phyloP scores from a whole-genome alignment of 169 alveolate genomes.

The Cyclospora cayetanensis region DNA sequence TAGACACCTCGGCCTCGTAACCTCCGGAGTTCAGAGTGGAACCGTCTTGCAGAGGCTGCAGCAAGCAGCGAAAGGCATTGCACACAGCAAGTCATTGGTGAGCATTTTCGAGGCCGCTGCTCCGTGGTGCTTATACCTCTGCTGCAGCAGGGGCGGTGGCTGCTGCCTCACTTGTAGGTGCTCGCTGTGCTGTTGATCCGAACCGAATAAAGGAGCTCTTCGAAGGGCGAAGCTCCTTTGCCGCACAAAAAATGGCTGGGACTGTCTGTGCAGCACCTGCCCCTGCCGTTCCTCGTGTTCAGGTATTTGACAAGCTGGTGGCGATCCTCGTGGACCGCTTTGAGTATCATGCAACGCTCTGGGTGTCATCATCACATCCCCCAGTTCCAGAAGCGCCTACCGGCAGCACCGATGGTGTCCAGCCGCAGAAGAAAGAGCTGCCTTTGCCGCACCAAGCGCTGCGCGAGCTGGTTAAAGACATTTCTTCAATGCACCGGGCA shows the following conservation, averaged over 20 bases:
- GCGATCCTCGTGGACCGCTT: slow-evolving; percentile 30
- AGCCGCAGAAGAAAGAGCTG: background rate
- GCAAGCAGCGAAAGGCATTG: background rate
- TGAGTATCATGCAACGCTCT: background rate
- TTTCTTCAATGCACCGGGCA: background rate
- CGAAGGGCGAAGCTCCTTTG: background rate
- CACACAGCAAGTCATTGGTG: background rate
- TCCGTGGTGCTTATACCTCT: background rate
- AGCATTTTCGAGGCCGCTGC: background rate
- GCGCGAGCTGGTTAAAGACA: slow-evolving; percentile 13
- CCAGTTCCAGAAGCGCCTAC: background rate
- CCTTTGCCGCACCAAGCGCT: slow-evolving; percentile 58
- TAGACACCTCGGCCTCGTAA: background rate
- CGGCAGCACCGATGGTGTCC: background rate
- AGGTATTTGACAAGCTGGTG: slow-evolving; percentile 38
- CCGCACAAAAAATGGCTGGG: background rate
- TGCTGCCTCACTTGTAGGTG: too few species aligned
- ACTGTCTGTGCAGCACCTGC: background rate
- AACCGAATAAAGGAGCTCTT: too few species aligned
- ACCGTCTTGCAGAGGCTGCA: background rate
- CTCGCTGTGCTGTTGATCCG: too few species aligned
- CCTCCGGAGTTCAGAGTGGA: background rate
- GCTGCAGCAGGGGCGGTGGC: background rate
- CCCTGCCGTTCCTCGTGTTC: background rate
- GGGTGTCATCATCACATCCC: slow-evolving; percentile 35